Evolutionary conservation across 257 asterid species (phyloP).

Genomic region (Nicotiana sylvestris): DNA sequence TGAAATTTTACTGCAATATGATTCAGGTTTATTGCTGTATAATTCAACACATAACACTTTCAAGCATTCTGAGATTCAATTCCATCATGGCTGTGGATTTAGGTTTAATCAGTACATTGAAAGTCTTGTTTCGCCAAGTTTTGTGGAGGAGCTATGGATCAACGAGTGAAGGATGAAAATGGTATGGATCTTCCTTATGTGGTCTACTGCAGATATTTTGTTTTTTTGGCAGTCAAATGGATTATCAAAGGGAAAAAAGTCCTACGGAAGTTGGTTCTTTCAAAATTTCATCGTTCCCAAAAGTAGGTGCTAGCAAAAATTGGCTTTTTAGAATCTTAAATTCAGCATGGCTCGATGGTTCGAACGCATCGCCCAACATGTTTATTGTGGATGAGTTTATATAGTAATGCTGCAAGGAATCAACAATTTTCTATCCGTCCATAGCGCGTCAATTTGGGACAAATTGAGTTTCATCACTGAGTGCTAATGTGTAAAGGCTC

Average conservation of each 20-base stretch:
- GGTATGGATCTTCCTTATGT: no score
- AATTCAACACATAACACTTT: slow-evolving; percentile 23
- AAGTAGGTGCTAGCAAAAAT: neutral
- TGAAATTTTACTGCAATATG: slow-evolving; percentile 28
- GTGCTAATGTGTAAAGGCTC: neutral
- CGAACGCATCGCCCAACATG: neutral
- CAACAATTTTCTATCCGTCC: neutral
- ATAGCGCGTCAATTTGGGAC: neutral
- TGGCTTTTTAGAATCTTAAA: neutral
- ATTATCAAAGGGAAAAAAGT: neutral
- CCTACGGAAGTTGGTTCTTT: neutral
- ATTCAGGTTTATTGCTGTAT: slow-evolving; percentile 24
- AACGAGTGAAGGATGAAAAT: no score
- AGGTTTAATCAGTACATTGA: slow-evolving; percentile 15
- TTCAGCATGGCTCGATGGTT: neutral
- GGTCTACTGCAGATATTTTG: neutral
- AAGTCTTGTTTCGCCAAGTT: slow-evolving; percentile 37
- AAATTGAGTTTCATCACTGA: neutral
- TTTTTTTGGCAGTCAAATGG: neutral
- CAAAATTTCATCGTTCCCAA: neutral
- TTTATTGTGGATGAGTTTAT: no score
- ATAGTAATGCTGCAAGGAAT: no score
- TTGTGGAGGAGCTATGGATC: neutral
- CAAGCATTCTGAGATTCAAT: slow-evolving; percentile 23
- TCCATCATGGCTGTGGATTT: neutral